Conservation (phyloP, 768 basidiomycete genomes). For the Lentinula aciculospora region DNA sequence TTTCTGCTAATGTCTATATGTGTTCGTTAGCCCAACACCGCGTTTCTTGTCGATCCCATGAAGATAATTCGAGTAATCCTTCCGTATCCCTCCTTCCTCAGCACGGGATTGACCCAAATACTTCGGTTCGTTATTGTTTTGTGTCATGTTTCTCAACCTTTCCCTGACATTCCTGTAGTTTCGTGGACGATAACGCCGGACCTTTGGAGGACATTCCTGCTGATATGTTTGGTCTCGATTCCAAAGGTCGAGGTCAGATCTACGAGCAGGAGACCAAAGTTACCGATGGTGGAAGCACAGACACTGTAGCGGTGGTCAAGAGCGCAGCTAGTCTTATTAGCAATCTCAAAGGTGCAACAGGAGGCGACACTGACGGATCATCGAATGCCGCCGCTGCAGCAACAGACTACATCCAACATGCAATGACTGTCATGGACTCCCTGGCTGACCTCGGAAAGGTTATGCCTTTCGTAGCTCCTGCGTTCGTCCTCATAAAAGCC, state of each 20-base stretch:
- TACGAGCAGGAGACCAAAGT: neutral
- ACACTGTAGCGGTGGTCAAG: neutral
- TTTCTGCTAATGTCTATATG: neutral
- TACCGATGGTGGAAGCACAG: neutral
- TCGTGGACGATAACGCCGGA: slow-evolving; percentile 1
- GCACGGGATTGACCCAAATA: slow-evolving; percentile 1
- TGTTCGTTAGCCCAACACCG: neutral
- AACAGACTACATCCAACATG: slow-evolving; percentile 16
- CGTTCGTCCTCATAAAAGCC: slow-evolving; percentile 31
- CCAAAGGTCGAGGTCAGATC: neutral
- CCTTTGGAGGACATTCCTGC: slow-evolving; percentile 3
- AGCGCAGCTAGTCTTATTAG: neutral
- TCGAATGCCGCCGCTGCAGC: neutral
- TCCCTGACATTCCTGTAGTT: neutral
- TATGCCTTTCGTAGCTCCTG: slow-evolving; percentile 32
- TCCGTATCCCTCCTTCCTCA: neutral
- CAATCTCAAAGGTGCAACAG: neutral
- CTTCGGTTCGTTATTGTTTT: neutral
- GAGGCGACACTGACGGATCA: neutral
- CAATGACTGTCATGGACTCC: slow-evolving; percentile 23
- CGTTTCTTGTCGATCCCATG: slow-evolving; percentile 5
- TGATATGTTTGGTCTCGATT: neutral
- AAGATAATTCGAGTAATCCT: neutral
- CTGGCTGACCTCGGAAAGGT: slow-evolving; percentile 30
- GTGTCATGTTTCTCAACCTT: neutral